These are phyloP conservation scores for Kodamaea fungicola DNA, from an alignment of 1,139 yeast genomes.

Conservation along the genomic window DNA sequence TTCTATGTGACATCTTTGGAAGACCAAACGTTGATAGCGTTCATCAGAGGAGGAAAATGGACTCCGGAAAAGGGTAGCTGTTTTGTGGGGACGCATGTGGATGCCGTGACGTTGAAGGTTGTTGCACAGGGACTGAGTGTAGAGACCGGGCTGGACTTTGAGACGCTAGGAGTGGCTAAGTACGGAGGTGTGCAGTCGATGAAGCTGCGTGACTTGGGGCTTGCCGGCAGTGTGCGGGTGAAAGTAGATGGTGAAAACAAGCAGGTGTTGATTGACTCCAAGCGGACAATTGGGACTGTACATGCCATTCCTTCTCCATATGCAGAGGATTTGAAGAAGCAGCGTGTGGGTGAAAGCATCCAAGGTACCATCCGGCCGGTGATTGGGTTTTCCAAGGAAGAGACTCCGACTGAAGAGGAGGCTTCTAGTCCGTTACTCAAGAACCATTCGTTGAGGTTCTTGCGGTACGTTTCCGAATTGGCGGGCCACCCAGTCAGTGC, in stretches of 20 bases:
- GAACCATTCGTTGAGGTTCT: constrained; percentile 34
- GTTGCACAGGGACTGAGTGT: constrained; percentile 30
- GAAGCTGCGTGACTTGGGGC: constrained; percentile 46
- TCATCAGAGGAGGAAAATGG: constrained; percentile 41
- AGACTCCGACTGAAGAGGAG: constrained; percentile 18
- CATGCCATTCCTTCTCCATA: constrained; percentile 37
- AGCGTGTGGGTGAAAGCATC: constrained; percentile 36
- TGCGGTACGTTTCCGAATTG: constrained; percentile 32
- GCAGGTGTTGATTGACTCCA: constrained; percentile 30
- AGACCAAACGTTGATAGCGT: constrained; percentile 38
- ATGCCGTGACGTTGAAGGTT: constrained; percentile 37
- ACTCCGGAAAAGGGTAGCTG: constrained; percentile 35
- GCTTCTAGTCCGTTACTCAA: constrained; percentile 33
- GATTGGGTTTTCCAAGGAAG: constrained; percentile 27
- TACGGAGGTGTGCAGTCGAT: constrained; percentile 39
- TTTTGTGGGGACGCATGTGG: constrained; percentile 42
- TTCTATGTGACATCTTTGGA: constrained; percentile 33
- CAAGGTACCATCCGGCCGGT: constrained; percentile 45
- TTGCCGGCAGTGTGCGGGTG: constrained; percentile 42
- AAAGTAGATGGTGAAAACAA: constrained; percentile 21
- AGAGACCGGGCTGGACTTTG: constrained; percentile 26
- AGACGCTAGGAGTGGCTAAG: constrained; percentile 41
- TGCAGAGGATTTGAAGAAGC: constrained; percentile 22
- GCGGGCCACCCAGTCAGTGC: constrained; percentile 24
- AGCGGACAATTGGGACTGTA: constrained; percentile 22